phyloP scores from a whole-genome alignment of 2,329 filamentous ascomycete genomes.

The Fusarium xyrophilum region DNA sequence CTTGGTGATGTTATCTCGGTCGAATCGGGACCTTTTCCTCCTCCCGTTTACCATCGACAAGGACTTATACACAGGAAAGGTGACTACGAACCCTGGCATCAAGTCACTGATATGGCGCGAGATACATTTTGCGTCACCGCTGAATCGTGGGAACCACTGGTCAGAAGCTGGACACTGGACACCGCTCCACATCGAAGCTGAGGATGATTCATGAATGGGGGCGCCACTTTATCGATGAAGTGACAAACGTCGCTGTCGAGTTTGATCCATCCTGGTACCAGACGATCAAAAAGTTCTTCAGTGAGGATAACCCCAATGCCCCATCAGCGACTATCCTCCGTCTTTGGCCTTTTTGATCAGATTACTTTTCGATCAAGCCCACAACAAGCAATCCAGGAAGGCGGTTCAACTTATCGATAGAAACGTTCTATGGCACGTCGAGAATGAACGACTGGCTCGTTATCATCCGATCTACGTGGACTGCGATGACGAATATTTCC shows the following conservation, averaged over 20 bases:
- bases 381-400: accelerated
- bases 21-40: accelerated
- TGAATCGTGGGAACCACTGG: not conserved
- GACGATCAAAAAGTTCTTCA: accelerated
- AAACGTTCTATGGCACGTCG: not conserved
- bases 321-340: not conserved
- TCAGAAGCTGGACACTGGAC: not conserved
- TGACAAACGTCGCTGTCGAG: not conserved
- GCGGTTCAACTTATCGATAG: not conserved
- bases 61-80: not conserved
- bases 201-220: not conserved
- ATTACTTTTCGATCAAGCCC: not conserved
- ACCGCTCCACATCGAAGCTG: not conserved
- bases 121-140: not conserved
- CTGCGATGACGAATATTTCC: not conserved
- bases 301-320: not conserved
- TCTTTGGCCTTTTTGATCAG: not conserved
- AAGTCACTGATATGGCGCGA: not conserved
- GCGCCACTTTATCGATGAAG: too few species aligned
- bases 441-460: accelerated
- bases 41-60: not conserved
- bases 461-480: not conserved
- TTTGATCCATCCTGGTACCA: not conserved
- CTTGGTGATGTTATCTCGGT: not conserved
- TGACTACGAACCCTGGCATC: not conserved